Evolutionary conservation across 495 filamentous ascomycete species (phyloP), one percentile per base, ranked within the genome.

Genomic region (Penicillium ucsense): DNA sequence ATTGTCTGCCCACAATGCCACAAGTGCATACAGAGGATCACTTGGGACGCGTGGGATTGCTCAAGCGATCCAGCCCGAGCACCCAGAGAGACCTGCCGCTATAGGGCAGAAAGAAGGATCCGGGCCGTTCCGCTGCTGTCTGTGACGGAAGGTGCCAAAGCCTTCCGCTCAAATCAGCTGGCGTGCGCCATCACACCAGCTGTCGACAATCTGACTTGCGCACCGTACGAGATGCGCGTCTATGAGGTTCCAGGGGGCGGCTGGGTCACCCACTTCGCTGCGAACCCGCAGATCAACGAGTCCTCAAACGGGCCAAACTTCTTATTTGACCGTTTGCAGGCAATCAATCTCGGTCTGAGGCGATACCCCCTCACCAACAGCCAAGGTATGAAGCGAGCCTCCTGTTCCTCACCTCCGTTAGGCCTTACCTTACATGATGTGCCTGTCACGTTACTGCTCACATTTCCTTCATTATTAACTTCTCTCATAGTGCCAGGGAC

Each of bases 1-100:
- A 80, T 92, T 43, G 82, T 86, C 1, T 95, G 89, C 51, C 82
- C 80, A 0, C 47, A 61, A n/a, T 94, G 89, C 53, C 62, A 67
- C 0, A 73, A 79, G 32, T 88, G 86, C 56, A 80, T 72, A 34
- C 70, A 78, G 3, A 73, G 87, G 6, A 60, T 70, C 9, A 57
- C 72, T 35, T 94, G 85, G 85, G 53, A 62, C 12, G 69, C 71
- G 0, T 89, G 84, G 85, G 61, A 63, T 9, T 94, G 88, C 48
- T 11, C 41, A 20, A 8, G 11, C 31, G 41, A 43, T 34, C 7
- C n/a, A 4, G 5, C 5, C 8, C 41, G 10, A 11, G n/a, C 3
- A 8, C 41, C 41, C 27, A n/a, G 27, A 3, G 41, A 43, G 41
- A 32, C 41, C n/a, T 43, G 41, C 34, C 48, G 53, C 0, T 85